A percentile compares a stretch with the other conserved stretches of the same genome.
Conservation (phyloP, 1,139 yeast species). For the Magnusiomyces tetraspermus region DNA sequence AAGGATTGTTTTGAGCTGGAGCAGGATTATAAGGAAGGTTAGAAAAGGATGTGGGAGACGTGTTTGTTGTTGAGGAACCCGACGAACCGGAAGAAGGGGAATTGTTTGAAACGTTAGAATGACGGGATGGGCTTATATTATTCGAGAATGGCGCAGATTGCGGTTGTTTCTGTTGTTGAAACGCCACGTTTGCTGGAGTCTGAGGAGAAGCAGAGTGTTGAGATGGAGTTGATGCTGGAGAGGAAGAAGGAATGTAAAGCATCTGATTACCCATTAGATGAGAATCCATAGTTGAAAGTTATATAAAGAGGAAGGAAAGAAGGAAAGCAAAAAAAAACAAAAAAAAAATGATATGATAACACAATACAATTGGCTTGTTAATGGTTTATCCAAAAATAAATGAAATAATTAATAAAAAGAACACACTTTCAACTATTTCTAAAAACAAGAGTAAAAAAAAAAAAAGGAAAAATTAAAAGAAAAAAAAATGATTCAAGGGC, state of each 20-base stretch:
- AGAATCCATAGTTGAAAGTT: neutral
- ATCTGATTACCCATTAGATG: neutral
- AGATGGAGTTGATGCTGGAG: neutral
- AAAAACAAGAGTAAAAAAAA: too few relatives aligned
- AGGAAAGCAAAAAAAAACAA: neutral
- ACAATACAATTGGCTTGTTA: too few relatives aligned
- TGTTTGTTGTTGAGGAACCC: neutral
- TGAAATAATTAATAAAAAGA: too few relatives aligned
- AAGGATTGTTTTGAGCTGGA: neutral
- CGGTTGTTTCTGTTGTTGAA: neutral
- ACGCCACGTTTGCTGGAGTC: neutral
- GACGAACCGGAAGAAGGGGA: too few relatives aligned
- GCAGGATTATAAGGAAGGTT: neutral
- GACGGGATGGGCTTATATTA: too few relatives aligned
- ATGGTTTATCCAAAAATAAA: too few relatives aligned
- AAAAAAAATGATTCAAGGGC: too few relatives aligned
- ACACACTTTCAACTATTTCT: too few relatives aligned
- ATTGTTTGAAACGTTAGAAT: too few relatives aligned
- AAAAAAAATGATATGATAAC: too few relatives aligned
- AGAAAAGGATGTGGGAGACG: neutral
- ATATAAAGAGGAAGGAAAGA: neutral
- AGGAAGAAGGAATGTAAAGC: neutral
- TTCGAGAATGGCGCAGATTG: too few relatives aligned
- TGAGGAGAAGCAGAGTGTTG: neutral
- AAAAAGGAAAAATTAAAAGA: too few relatives aligned